phyloP scores from a whole-genome alignment of 148 eudicot species.

The Fallopia convolvulus region DNA sequence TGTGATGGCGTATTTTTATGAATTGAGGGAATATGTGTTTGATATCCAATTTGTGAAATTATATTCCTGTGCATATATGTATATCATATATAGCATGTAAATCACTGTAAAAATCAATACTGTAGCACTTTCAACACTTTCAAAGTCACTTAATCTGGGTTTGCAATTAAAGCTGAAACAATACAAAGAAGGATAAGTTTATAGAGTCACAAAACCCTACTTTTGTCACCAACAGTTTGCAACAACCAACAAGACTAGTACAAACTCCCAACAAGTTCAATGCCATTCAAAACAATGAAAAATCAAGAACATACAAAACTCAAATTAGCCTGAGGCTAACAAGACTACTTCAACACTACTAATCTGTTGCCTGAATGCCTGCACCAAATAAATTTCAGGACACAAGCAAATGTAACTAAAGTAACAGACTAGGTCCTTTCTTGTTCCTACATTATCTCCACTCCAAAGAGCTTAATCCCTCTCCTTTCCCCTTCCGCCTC shows the following conservation, averaged over 20 bases:
- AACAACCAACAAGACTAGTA: not conserved
- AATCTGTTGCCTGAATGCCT: not conserved
- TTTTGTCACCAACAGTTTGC: not conserved
- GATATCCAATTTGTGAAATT: too few species aligned
- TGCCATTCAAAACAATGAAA: not conserved
- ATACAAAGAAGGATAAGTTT: too few species aligned
- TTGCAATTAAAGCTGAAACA: too few species aligned
- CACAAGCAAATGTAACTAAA: not conserved
- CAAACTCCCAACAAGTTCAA: not conserved
- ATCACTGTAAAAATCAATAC: too few species aligned
- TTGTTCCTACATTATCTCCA: not conserved
- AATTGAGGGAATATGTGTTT: too few species aligned
- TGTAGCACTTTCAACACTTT: too few species aligned
- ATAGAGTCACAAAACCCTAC: too few species aligned
- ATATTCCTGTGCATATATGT: too few species aligned
- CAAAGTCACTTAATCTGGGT: too few species aligned
- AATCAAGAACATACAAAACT: not conserved
- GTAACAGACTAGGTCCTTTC: not conserved
- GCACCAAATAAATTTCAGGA: too few species aligned
- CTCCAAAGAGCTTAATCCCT: slow-evolving; percentile 9
- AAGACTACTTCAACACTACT: not conserved
- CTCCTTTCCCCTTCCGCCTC: not conserved
- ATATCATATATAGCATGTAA: too few species aligned
- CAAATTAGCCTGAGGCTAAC: not conserved
- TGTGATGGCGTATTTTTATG: too few species aligned